Evolutionary conservation across 352 stramenopile species (phyloP).

Genomic region (Phytophthora pluvialis): DNA sequence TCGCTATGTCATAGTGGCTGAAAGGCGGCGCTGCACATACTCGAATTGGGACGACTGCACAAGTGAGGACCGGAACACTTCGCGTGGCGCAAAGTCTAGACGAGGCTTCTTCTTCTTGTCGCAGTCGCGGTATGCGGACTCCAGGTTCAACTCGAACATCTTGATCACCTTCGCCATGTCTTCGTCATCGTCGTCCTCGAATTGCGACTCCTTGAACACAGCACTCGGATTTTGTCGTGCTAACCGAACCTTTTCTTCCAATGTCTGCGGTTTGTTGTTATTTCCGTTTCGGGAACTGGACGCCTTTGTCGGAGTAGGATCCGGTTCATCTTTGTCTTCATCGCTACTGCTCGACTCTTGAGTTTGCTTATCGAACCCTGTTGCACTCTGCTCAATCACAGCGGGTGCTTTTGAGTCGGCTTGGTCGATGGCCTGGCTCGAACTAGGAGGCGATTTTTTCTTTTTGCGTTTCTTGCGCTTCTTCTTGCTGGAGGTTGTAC

Average conservation of each 20-base stretch:
- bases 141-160: conserved; percentile 76
- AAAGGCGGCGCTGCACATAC: conserved; percentile 38
- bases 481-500: conserved; percentile 47
- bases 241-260: conserved; percentile 73
- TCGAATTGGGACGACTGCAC: conserved; percentile 40
- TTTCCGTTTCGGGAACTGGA: conserved; percentile 16
- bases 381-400: conserved; percentile 9
- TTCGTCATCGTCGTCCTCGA: conserved; percentile 83
- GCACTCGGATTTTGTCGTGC: conserved; percentile 75
- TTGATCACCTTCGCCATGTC: conserved; percentile 79
- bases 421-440: conserved; percentile 20
- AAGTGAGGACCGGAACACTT: conserved; percentile 74
- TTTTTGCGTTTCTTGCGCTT: conserved; percentile 83
- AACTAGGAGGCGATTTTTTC: conserved; percentile 55
- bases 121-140: conserved; percentile 73
- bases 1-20: conserved; percentile 39
- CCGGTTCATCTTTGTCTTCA: conserved; percentile 30
- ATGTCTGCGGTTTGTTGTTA: conserved; percentile 25
- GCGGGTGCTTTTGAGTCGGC: conserved; percentile 8
- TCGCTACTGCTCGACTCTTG: conserved; percentile 38
- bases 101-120: conserved; percentile 65
- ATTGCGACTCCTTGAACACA: conserved; percentile 83
- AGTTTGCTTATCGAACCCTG: conserved; percentile 7
- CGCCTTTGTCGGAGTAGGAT: conserved; percentile 13
- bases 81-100: conserved; percentile 71